Base-by-base conservation (phyloP, 1,284 basidiomycete genomes). In the Ganoderma multipileum region DNA sequence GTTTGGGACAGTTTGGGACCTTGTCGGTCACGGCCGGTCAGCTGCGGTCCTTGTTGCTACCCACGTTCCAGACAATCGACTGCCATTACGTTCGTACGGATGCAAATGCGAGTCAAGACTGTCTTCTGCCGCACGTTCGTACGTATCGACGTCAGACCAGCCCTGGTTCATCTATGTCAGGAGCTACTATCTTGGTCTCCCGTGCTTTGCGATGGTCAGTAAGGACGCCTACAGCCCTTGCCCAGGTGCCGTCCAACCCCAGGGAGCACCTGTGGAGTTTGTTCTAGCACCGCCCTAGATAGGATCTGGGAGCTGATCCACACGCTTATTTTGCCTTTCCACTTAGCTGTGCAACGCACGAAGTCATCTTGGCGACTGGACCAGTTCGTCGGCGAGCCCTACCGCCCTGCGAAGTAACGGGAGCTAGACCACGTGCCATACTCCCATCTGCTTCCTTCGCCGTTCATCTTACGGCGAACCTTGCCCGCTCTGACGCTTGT, bases 41-140 rank as follows among this genome's bases (percentile, higher is more conserved):
- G 23, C 47, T 50, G 47, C 47, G 47, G 47, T 50, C 47, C 47
- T 50, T n/a, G 47, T 50, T 50, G 47, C 47, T 50, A 50, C 47
- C 47, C 47, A 50, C 9, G 18, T 47, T 47, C 44, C n/a, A 8
- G 18, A 26, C 47, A 50, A 26, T 23, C 9, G 47, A 11, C 47
- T 26, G 23, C 23, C 23, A 26, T 20, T 26, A 26, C 47, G 23
- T 11, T 50, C 11, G 23, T 26, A 26, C 11, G 44, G 0, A 23
- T 23, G 23, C 9, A 14, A 50, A n/a, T 26, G 14, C 47, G 9
- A 3, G 8, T 44, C 42, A 11, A 47, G 44, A 47, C 44, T 47
- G n/a, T 11, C 44, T 11, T 11, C 9, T 14, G 23, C 11, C 11
- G 23, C 47, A 23, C 23, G 11, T 50, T 50, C 23, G 47, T 47